Base-by-base conservation (phyloP, 768 basidiomycete genomes). In the Paxillus ammoniavirescens region DNA sequence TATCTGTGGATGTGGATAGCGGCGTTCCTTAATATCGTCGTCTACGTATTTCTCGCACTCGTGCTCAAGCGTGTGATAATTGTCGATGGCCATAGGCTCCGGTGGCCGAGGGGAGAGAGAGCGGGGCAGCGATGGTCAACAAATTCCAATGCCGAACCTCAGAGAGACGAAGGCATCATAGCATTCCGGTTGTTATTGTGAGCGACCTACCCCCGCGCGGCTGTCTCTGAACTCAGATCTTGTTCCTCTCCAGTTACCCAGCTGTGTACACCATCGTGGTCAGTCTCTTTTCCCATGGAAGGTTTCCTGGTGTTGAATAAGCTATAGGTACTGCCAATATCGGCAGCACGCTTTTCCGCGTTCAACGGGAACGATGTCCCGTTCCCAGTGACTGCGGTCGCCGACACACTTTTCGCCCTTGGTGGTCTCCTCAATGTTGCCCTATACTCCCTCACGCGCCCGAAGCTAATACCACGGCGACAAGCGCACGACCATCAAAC, bases 1-100 rank as follows among this genome's bases (percentile, higher is more conserved):
- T 82, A 81, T 53, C 50, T 78, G n/a, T 81, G 79, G 77, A 65
- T 81, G 40, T 83, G 81, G 80, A 49, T 75, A 6, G 66, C 79
- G 0, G 77, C 73, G 2, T 60, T 76, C 30, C 45, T 72, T 10
- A 77, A 77, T 65, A 44, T 76, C 37, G 47, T 77, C 12, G 67
- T 80, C 7, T 82, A 82, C 55, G 59, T 72, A 6, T 70, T 76
- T 36, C 75, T 79, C 58, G 76, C 74, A 42, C 61, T 80, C 13
- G 71, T 76, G 10, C 65, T 81, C 56, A 61, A 66, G 8, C 73
- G 73, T 1, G 66, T 74, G 54, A 46, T 79, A 10, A 56, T 66
- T 17, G 61, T 75, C 18, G 71, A 70, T 41, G 66, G 73, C 37
- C 33, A 55, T 61, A 53, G 50, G 37, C 46, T 75, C 35, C 66